Base-by-base conservation (phyloP, 192 early-diverging fungal genomes). In the Backusella mclennaniae region DNA sequence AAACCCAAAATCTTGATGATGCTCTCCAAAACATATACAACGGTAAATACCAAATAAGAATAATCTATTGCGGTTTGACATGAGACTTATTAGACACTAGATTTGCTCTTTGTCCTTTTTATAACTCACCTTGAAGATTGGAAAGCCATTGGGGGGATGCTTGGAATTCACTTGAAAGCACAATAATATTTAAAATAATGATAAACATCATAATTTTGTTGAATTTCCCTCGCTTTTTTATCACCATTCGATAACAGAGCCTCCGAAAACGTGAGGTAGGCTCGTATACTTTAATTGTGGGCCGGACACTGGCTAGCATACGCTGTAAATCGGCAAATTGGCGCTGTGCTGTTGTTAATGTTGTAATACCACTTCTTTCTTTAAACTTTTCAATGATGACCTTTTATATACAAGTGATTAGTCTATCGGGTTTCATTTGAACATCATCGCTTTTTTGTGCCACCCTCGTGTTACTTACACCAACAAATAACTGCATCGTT, bases 341-440 rank as follows among this genome's bases (percentile, higher is more conserved):
- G 14, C 85, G 75, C 39, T 90, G 89, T 6, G 82, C 77, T 11
- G 82, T 77, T 1, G 89, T 90, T 56, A 90, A 74, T 66, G 85
- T 86, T 1, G 89, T 84, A 21, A 83, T 84, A 8, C 89, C 89
- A 14, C 83, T 84, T 68, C 87, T 69, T 67, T 84, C 83, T 31
- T 85, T 87, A 71, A 85, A 90, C 66, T 87, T 88, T 67, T 85
- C 86, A 38, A 90, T 85, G 19, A 90, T 88, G 42, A 90, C 85
- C 41, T 85, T 80, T 85, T 78, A 80, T 26, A 29, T 29, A 86
- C 80, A 41, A 21, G 6, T 7, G 19, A 49, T 49, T 49, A n/a
- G 46, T 7, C 15, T 14, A 15, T 44, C 14, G 17, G 14, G 44
- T 49, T 49, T n/a, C 19, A 7, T 21, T 33, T 33, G 33, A 33